Evolutionary conservation across 192 early-diverging fungal genomes (phyloP).

Genomic region (Coemansia sp.): DNA sequence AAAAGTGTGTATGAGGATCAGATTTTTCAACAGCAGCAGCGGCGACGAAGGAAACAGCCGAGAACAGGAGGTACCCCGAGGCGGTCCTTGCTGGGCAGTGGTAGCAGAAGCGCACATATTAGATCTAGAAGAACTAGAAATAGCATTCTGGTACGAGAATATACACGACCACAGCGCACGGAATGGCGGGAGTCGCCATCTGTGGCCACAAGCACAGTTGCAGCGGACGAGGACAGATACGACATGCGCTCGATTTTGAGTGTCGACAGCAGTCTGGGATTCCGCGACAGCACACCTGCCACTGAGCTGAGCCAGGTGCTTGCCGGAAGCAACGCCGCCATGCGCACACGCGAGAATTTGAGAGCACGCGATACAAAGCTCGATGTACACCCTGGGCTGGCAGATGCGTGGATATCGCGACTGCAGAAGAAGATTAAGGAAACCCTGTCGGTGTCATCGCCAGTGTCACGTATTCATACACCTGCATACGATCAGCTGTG

Average conservation of each 20-base stretch:
- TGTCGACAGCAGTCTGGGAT: slow-evolving; percentile 29
- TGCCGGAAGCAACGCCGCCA: background rate
- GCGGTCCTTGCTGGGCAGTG: slow-evolving; percentile 9
- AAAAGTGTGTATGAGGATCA: background rate
- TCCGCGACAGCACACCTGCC: background rate
- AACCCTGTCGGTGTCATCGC: slow-evolving; percentile 21
- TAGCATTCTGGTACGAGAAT: slow-evolving; percentile 31
- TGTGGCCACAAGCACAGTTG: slow-evolving; percentile 3
- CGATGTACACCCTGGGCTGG: background rate
- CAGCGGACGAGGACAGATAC: slow-evolving; percentile 9
- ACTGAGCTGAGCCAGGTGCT: background rate
- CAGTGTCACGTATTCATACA: slow-evolving; percentile 15
- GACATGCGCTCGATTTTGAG: slow-evolving; percentile 33
- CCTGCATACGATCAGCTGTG: slow-evolving; percentile 40
- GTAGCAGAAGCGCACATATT: background rate
- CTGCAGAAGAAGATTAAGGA: slow-evolving; percentile 46
- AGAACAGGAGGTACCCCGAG: background rate
- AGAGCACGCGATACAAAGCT: background rate
- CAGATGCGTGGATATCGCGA: slow-evolving; percentile 35
- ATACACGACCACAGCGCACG: slow-evolving; percentile 16
- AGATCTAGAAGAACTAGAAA: slow-evolving; percentile 13
- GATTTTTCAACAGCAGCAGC: slow-evolving; percentile 2
- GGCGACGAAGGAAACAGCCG: background rate
- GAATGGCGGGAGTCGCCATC: background rate
- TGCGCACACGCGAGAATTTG: background rate